Evolutionary conservation across 306 rosid species (phyloP).

Genomic region (Parietaria judaica): DNA sequence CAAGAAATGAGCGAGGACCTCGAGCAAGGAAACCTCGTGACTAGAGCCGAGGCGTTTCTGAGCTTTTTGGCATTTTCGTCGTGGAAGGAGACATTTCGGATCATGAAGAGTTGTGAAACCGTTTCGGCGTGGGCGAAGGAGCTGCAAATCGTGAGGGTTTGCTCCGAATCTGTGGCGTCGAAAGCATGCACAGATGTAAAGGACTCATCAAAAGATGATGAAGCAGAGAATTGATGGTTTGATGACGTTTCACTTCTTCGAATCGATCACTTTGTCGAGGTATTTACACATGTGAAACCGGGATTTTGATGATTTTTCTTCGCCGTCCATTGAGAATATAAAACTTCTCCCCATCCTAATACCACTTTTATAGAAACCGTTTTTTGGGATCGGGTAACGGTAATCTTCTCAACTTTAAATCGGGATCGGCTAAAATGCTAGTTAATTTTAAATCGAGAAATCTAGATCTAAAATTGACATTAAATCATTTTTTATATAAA

Average conservation of each 20-base stretch:
- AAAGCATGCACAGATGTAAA: conserved; percentile 43
- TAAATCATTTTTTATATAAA: no score
- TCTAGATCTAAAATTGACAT: no score
- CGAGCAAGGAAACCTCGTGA: conserved; percentile 55
- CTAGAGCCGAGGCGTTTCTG: conserved; percentile 55
- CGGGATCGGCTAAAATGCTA: no score
- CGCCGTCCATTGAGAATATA: no score
- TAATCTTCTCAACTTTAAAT: no score
- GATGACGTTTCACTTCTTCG: conserved; percentile 48
- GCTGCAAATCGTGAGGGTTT: conserved; percentile 38
- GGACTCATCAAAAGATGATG: conserved; percentile 21
- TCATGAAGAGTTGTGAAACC: conserved; percentile 63
- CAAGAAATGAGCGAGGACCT: conserved; percentile 76
- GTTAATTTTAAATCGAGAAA: no score
- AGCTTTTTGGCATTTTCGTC: conserved; percentile 52
- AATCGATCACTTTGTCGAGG: conserved; percentile 62
- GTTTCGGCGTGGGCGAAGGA: conserved; percentile 55
- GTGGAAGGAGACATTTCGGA: conserved; percentile 64
- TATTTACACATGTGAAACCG: no score
- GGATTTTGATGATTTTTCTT: no score
- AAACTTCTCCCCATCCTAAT: no score
- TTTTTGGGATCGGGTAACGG: no score
- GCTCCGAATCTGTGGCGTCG: conserved; percentile 66
- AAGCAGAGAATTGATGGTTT: conserved; percentile 56
- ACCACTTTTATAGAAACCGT: no score